Conservation (phyloP, 495 filamentous ascomycete genomes). For the Penicillium silybi region DNA sequence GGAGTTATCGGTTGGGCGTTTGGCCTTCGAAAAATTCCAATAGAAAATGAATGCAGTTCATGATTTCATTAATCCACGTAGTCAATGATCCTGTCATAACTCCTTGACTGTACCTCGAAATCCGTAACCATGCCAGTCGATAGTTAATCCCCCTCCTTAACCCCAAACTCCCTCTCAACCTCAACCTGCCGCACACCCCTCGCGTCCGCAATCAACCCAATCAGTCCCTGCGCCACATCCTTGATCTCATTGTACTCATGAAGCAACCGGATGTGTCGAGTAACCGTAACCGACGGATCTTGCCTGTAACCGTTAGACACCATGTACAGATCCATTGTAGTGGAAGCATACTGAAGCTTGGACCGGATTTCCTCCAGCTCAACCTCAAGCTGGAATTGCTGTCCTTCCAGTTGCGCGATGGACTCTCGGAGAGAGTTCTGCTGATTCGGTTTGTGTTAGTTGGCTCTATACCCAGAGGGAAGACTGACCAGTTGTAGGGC, state of each 20-base stretch:
- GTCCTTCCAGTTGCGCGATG: conserved; percentile 33
- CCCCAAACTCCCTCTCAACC: conserved; percentile 57
- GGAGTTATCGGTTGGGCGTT: background rate
- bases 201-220: conserved; percentile 70
- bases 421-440: conserved; percentile 30
- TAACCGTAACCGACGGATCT: conserved; percentile 46
- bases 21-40: background rate
- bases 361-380: conserved; percentile 29
- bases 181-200: conserved; percentile 58
- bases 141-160: conserved; percentile 29
- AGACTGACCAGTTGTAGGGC: background rate
- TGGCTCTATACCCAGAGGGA: background rate
- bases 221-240: conserved; percentile 67
- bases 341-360: conserved; percentile 33
- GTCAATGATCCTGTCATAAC: too few relatives aligned
- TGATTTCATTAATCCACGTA: background rate
- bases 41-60: background rate
- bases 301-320: conserved; percentile 12
- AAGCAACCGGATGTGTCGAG: conserved; percentile 62
- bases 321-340: background rate
- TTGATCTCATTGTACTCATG: conserved; percentile 79
- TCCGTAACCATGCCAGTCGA: too few relatives aligned
- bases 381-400: conserved; percentile 25
- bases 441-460: background rate
- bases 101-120: background rate